Percentiles rank a stretch among this genome's conserved stretches.
Conservation (phyloP, 2,329 filamentous ascomycete genomes). For the Berkeleyomyces rouxiae region DNA sequence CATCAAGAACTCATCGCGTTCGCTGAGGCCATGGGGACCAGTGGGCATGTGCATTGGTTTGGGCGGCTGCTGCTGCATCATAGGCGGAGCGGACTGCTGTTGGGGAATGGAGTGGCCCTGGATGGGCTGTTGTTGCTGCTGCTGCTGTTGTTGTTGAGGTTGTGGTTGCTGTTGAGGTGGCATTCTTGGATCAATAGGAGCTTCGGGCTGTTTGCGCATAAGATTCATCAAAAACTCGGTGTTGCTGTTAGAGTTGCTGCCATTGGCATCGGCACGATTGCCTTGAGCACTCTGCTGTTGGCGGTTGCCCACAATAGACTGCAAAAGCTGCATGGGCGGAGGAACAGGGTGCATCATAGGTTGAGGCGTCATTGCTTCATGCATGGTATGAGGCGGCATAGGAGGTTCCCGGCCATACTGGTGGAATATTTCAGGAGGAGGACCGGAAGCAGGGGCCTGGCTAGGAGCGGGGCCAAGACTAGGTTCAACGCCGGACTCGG, state of each 20-base stretch:
- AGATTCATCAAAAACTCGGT: conserved; percentile 75
- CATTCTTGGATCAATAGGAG: conserved; percentile 33
- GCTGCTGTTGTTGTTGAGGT: conserved; percentile 25
- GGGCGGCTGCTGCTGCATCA: conserved; percentile 14
- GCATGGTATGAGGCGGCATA: conserved; percentile 20
- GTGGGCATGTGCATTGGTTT: conserved; percentile 8
- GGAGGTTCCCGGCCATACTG: conserved; percentile 22
- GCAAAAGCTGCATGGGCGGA: conserved; percentile 42
- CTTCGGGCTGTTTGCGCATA: conserved; percentile 43
- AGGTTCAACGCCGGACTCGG: neutral
- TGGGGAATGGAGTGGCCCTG: conserved; percentile 13
- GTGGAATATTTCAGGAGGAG: conserved; percentile 10
- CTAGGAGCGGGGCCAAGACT: neutral
- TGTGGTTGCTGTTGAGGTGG: conserved; percentile 33
- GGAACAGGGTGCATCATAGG: conserved; percentile 28
- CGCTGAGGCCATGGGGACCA: neutral
- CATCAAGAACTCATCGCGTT: conserved; percentile 14
- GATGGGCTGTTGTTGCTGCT: conserved; percentile 18
- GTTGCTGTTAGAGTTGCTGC: conserved; percentile 35
- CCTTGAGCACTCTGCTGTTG: conserved; percentile 11
- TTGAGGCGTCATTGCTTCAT: conserved; percentile 37
- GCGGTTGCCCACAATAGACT: conserved; percentile 39
- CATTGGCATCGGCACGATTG: conserved; percentile 7
- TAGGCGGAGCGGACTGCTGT: conserved; percentile 13
- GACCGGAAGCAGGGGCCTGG: neutral